A percentile compares a stretch with the other conserved stretches of the same genome.
Conservation (phyloP, 192 early-diverging fungal genomes). For the Linnemannia exigua region DNA sequence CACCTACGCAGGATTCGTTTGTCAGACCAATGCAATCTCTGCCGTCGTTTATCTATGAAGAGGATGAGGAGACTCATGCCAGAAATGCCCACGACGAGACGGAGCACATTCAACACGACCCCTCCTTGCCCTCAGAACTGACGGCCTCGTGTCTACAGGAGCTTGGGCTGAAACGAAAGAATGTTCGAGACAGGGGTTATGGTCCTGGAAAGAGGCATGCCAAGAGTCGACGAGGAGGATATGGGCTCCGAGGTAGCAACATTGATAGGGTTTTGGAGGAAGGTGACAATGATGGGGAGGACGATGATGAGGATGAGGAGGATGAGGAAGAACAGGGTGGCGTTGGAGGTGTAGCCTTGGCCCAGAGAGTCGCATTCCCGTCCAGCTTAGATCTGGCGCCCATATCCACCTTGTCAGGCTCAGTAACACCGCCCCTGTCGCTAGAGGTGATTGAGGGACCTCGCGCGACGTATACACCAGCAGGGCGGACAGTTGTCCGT, state of each 20-base stretch:
- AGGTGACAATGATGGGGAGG: neutral
- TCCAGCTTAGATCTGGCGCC: neutral
- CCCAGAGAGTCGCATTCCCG: neutral
- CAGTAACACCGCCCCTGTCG: neutral
- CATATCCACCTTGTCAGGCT: neutral
- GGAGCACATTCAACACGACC: neutral
- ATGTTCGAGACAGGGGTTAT: neutral
- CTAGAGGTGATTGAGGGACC: neutral
- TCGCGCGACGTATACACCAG: neutral
- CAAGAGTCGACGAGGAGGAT: neutral
- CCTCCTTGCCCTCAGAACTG: slow-evolving; percentile 14
- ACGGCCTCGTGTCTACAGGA: slow-evolving; percentile 20
- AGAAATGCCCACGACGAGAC: neutral
- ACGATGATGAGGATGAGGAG: neutral
- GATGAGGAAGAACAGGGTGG: neutral
- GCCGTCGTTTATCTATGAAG: slow-evolving; percentile 2
- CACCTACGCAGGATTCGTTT: slow-evolving; percentile 13
- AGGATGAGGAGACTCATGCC: neutral
- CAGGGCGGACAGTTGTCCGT: neutral
- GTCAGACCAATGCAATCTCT: neutral
- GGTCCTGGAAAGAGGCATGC: neutral
- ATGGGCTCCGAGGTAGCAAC: neutral
- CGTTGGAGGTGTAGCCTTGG: neutral
- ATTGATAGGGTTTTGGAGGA: neutral
- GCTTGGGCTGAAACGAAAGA: slow-evolving; percentile 11